phyloP scores from a whole-genome alignment of 2,329 filamentous ascomycete species.

The Phialophora chinensis region DNA sequence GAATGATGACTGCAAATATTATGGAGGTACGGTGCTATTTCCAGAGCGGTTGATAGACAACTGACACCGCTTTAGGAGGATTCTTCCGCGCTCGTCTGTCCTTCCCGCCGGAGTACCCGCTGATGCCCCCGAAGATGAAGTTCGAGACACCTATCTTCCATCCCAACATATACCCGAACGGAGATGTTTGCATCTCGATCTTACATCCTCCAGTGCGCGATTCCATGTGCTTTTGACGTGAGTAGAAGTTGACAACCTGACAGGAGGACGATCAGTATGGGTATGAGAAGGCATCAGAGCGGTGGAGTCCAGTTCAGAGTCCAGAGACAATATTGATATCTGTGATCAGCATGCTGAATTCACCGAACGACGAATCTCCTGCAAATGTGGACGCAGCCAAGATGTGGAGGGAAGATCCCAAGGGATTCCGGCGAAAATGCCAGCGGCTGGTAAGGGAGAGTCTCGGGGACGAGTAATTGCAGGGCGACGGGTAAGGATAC shows the following conservation, averaged over 20 bases:
- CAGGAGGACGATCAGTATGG: constrained; percentile 86
- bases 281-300: constrained; percentile 87
- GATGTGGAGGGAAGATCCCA: constrained; percentile 79
- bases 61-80: constrained; percentile 65
- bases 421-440: constrained; percentile 79
- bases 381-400: constrained; percentile 94
- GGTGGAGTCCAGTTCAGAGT: constrained; percentile 93
- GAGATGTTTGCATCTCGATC: constrained; percentile 95
- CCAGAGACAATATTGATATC: constrained; percentile 92
- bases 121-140: constrained; percentile 83
- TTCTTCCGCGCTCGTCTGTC: constrained; percentile 85
- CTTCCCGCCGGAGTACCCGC: constrained; percentile 86
- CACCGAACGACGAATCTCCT: constrained; percentile 93
- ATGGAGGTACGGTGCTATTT: constrained; percentile 72
- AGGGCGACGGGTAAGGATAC: not conserved
- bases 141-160: constrained; percentile 90
- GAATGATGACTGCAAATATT: constrained; percentile 89
- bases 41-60: not conserved
- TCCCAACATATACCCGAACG: constrained; percentile 79
- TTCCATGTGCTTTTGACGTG: not conserved
- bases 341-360: constrained; percentile 89
- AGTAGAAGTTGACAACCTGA: not conserved
- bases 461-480: constrained; percentile 69
- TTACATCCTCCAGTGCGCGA: constrained; percentile 73
- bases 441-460: constrained; percentile 81